A percentile compares a stretch with the other conserved stretches of the same genome.
Conservation (phyloP, 768 basidiomycete species). For the Psilocybe cubensis region DNA sequence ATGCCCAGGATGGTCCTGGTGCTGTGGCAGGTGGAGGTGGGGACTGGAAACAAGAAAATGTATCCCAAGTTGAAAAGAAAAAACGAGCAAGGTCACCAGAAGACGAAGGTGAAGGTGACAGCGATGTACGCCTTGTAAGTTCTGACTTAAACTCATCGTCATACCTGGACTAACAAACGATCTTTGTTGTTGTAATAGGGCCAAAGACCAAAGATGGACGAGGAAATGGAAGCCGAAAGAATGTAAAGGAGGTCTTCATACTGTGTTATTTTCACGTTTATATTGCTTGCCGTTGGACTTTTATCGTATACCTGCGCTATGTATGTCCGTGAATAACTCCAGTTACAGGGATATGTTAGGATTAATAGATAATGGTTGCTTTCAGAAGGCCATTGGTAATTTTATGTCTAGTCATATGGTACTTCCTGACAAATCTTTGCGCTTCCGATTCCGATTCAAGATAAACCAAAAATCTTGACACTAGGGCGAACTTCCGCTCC, state of each 20-base stretch:
- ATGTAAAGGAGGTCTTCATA: conserved; percentile 48
- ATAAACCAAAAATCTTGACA: conserved; percentile 59
- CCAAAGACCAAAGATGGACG: conserved; percentile 64
- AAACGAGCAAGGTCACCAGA: conserved; percentile 81
- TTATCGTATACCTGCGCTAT: background rate
- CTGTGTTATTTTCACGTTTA: conserved; percentile 26
- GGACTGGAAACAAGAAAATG: conserved; percentile 75
- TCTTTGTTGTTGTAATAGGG: too few relatives aligned
- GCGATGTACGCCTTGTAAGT: conserved; percentile 55
- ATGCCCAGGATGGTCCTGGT: conserved; percentile 77
- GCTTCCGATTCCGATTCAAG: conserved; percentile 66
- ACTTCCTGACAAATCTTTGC: conserved; percentile 61
- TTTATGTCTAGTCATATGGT: conserved; percentile 60
- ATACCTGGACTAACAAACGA: conserved; percentile 2
- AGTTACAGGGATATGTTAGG: background rate
- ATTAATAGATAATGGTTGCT: conserved; percentile 44
- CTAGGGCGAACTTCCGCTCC: conserved; percentile 41
- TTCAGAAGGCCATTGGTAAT: conserved; percentile 20
- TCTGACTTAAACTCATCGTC: background rate
- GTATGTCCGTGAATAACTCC: background rate
- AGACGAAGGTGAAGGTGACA: conserved; percentile 64
- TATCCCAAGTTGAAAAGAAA: conserved; percentile 34
- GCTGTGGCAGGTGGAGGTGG: conserved; percentile 84
- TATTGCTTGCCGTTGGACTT: conserved; percentile 18
- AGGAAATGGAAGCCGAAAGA: conserved; percentile 67